A percentile compares a stretch with the other conserved stretches of the same genome.
phyloP scores from a whole-genome alignment of 2,329 filamentous ascomycete species.

The Cladosporium sp. region DNA sequence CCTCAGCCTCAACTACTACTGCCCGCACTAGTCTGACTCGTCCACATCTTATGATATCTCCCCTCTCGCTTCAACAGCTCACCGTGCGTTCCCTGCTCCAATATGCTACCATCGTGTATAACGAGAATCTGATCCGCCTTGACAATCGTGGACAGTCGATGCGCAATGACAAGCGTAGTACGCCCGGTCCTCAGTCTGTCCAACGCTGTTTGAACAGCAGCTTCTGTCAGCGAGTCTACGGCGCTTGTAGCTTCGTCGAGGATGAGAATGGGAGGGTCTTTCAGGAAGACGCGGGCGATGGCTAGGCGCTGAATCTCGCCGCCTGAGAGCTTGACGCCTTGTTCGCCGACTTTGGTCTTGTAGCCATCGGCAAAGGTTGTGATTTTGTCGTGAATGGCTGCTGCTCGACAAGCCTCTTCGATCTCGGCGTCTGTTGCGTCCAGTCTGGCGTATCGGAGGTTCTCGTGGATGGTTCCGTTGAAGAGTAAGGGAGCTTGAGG shows the following conservation, averaged over 20 bases:
- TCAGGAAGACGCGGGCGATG: conserved; percentile 70
- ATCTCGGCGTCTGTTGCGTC: conserved; percentile 63
- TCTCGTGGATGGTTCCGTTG: conserved; percentile 64
- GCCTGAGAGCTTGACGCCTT: conserved; percentile 76
- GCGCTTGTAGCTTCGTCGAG: conserved; percentile 77
- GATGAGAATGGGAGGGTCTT: conserved; percentile 65
- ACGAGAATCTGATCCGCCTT: conserved; percentile 79
- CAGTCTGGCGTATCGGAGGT: conserved; percentile 63
- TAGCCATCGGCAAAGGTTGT: conserved; percentile 65
- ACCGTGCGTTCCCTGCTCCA: conserved; percentile 75
- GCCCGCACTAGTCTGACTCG: conserved; percentile 29
- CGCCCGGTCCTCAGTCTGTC: conserved; percentile 61
- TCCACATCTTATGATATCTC: conserved; percentile 37
- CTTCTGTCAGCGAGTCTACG: conserved; percentile 57
- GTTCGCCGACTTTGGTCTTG: conserved; percentile 72
- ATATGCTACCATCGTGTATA: conserved; percentile 66
- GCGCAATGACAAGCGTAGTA: conserved; percentile 77
- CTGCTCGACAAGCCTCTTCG: conserved; percentile 60
- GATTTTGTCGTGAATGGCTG: conserved; percentile 66
- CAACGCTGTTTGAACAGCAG: conserved; percentile 58
- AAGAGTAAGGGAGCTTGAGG: conserved; percentile 66
- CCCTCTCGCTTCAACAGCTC: conserved; percentile 56
- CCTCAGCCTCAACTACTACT: background rate
- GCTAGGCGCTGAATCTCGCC: conserved; percentile 82
- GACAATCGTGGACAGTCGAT: conserved; percentile 72